Evolutionary conservation across 164 flowering plant species (phyloP), one percentile per base, ranked within the genome.

Genomic region (Sextonia rubra): DNA sequence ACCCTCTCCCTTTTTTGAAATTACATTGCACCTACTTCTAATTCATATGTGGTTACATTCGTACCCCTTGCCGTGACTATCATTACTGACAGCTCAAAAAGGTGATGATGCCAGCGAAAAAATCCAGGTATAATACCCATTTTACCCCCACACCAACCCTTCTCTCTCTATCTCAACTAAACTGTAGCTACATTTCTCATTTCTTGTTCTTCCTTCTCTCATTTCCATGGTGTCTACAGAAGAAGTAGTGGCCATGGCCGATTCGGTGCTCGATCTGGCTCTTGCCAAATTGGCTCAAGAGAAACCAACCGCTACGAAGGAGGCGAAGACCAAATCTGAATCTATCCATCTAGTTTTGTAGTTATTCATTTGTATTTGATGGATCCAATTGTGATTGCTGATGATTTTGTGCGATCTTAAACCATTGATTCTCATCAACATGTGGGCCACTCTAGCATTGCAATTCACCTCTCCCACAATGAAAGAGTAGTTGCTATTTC

Each of bases 201-300:
- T 52, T 26, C 60, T 32, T 44, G 18, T 1, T 11, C 66, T 3
- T 66, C 22, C 48, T 4, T 3, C 56, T 47, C 32, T 62, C 32
- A 18, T 25, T 47, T 49, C 48, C 20, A 82, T 82, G 84, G 75
- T 80, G 20, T 47, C 77, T 2, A 24, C 73, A 4, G 83, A 81
- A 14, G 81, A 81, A 22, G 9, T 63, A 2, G 25, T 60, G 30
- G 66, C 56, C 6, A 32, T 60, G 0, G 44, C 24, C 23, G 80
- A 74, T 48, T 18, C 67, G 8, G 72, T n/a, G 3, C 65, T 71
- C 0, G 75, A 75, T 64, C 68, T 64, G 8, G 69, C 47, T 1
- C 49, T 49, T 2, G 71, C 56, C 2, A 69, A 68, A 12, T 18
- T 63, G 32, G 47, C 47, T 9, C 80, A 74, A 37, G 73, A 71